Conservation (phyloP, 306 rosid species). For the Sechiopsis laciniata region DNA sequence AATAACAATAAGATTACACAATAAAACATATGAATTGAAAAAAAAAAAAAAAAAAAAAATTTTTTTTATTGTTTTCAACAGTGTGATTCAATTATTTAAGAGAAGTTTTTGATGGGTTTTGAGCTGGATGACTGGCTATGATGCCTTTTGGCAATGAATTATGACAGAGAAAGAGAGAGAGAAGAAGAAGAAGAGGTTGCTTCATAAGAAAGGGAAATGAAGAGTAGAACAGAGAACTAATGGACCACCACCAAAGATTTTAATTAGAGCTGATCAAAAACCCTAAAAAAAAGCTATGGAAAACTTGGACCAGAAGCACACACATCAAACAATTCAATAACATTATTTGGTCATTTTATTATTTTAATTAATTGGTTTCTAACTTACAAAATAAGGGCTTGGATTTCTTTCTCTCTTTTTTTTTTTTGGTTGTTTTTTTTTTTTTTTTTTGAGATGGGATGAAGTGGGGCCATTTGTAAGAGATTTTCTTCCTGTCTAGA, state of each 20-base stretch:
- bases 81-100: slow-evolving; percentile 6
- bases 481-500: no score
- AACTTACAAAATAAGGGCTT: no score
- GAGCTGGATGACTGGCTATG: slow-evolving; percentile 26
- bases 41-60: no score
- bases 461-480: no score
- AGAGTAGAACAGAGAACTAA: slow-evolving; percentile 25
- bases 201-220: slow-evolving; percentile 79
- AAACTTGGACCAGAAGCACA: slow-evolving; percentile 47
- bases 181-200: slow-evolving; percentile 44
- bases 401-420: no score
- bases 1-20: no score
- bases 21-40: no score
- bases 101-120: neutral
- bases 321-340: neutral
- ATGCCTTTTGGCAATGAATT: slow-evolving; percentile 82
- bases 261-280: slow-evolving; percentile 32
- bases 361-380: no score
- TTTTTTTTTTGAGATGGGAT: no score
- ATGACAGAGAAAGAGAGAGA: slow-evolving; percentile 29
- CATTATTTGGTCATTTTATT: no score
- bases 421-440: no score
- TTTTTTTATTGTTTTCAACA: neutral
- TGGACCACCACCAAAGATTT: slow-evolving; percentile 84
- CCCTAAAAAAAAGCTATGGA: slow-evolving; percentile 17